Evolutionary conservation across 116 monocot species (phyloP), one percentile per base, ranked within the genome.

Genomic region (Phalaenopsis hybrid): DNA sequence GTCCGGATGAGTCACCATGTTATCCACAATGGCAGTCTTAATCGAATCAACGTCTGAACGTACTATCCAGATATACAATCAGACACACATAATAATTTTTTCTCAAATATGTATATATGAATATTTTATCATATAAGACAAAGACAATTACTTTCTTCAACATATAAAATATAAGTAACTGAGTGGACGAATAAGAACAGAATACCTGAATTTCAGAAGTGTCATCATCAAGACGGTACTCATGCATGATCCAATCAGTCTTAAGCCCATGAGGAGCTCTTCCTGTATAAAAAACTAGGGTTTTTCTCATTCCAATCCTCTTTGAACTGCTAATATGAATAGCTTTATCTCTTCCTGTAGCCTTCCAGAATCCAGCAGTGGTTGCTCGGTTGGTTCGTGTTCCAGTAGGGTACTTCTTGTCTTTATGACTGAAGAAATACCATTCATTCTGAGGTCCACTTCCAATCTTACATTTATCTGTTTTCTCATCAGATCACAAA

Each of bases 231-330:
- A 94, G 91, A 46, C 96, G 94, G 79, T 96, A 96, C 83, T 96
- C 96, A 28, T 96, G 96, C 94, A 96, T 96, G 89, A 96, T 96
- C 96, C 96, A 96, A 46, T 96, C 94, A 3, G 96, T 96, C 87
- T 94, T 96, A 87, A 90, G 93, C 68, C 96, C 96, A 78, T 94
- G 94, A 23, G 96, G 96, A 0, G 96, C 96, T 83, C 96, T 89
- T 6, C 96, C 96, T 41, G 86, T 91, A 84, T 96, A 96, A 86
- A 96, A 96, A 31, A 96, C 96, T 69, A 96, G 92, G 49, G 96
- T 96, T 83, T 96, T 96, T 65, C 96, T 91, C 96, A 96, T 92
- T 8, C 96, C 96, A 3, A 96, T 96, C 86, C 92, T 94, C 83
- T 76, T 91, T 4, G 94, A 88, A 55, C 80, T 86, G 61, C 86